Evolutionary conservation across 257 asterid genomes (phyloP), one percentile per base, ranked within the genome.

Genomic region (Schizonepeta tenuifolia): DNA sequence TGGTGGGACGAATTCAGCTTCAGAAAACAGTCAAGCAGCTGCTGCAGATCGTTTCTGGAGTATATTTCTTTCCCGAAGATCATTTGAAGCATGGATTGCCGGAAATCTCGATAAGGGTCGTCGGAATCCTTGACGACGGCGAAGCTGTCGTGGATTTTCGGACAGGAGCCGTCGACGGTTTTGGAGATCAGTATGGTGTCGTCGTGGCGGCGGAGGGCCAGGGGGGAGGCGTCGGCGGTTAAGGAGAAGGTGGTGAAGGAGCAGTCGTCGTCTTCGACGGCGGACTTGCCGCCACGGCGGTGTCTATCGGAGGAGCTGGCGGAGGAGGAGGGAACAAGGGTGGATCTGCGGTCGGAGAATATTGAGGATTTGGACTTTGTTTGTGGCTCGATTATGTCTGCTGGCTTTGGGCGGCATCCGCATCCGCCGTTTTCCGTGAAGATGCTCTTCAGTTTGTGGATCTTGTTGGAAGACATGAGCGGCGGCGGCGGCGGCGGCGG

Each of bases 31-130:
- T 77, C 63, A 31, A 92, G 87, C 13, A 92, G 96, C 86, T 89
- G 89, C 69, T 83, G 82, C 5, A 91, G 84, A 65, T 85, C 96
- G 46, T 79, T 59, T 10, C 65, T 57, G 0, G 91, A 65, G 49
- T 86, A 77, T 6, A 91, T 84, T 70, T 83, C 88, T 26, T 72
- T 83, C 84, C 83, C 96, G 17, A 74, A 14, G 9, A 92, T 89
- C 97, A 92, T 90, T 11, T 85, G 96, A n/a, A 89, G 72, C 93
- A 92, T 88, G 8, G 97, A 92, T 17, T 77, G 77, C 5, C 89
- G 84, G 77, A 92, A 92, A 84, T 92, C 97, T 1, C n/a, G 67
- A 55, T 83, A 88, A 17, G 96, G 96, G 75, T 92, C 87, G 12
- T 83, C 80, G 20, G 97, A 87, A 18, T 89, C 89, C 62, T 87